A percentile compares a stretch with the other conserved stretches of the same genome.
Conservation (phyloP, 1,284 basidiomycete genomes). For the Neolentinus lepideus region DNA sequence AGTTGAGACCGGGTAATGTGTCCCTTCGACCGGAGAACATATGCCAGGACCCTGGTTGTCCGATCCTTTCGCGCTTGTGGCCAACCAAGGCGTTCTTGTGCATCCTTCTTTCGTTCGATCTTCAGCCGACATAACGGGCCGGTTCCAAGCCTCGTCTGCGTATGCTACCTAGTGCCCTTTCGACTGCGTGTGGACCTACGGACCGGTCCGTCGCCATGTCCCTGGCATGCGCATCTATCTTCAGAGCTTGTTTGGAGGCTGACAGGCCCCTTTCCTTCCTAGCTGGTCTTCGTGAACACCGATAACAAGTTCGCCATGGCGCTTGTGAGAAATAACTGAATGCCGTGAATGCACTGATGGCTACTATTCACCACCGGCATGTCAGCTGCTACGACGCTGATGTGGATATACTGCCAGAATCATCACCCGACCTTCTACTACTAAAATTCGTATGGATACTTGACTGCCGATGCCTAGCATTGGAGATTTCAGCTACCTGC, state of each 20-base stretch:
- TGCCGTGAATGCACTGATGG: not conserved
- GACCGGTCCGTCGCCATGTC: not conserved
- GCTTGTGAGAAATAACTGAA: not conserved
- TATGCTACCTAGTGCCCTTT: not conserved
- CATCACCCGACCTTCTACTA: not conserved
- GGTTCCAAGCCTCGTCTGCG: not conserved
- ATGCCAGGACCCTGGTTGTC: not conserved
- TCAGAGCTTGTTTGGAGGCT: too few relatives aligned
- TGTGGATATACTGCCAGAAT: not conserved
- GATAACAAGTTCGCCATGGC: not conserved
- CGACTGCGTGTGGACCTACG: not conserved
- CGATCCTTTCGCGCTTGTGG: not conserved
- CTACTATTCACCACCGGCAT: not conserved
- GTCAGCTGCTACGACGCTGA: not conserved
- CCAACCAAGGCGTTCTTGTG: not conserved
- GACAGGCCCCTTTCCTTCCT: too few relatives aligned
- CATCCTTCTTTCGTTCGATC: not conserved
- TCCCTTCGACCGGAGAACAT: not conserved
- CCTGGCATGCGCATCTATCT: too few relatives aligned
- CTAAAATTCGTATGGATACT: not conserved
- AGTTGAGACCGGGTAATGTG: not conserved
- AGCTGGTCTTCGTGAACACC: too few relatives aligned
- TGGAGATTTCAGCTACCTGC: not conserved
- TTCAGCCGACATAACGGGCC: not conserved
- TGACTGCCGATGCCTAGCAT: not conserved